Base-by-base conservation (phyloP, 306 rosid species). In the Acacia confusa region DNA sequence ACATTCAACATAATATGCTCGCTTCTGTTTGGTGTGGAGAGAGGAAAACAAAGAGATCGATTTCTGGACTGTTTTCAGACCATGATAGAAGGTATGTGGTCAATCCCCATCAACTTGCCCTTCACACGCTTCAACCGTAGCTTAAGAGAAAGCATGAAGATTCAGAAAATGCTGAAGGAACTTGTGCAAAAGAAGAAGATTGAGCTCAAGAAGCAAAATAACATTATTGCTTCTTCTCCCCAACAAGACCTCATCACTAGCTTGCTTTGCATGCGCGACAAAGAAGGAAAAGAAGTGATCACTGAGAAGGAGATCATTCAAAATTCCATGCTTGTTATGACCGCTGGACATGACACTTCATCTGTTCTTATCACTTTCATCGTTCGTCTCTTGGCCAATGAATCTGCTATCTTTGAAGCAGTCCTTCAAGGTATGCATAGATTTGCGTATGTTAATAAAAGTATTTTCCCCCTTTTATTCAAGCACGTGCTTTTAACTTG, bases 321-420 rank as follows among this genome's bases (percentile, higher is more conserved):
- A 38, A 94, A 92, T 53, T 70, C 60, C 43, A 72, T 70, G 82
- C 73, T 91, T 82, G 86, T 91, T 84, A 90, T 94, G 97, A 83
- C 88, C 32, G 94, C 94, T 20, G 97, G 97, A 77, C 55, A 91
- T 76, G 98, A 94, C 61, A 91, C 98, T 55, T 86, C 94, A 16
- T 32, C 94, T 36, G 71, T 89, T 79, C 85, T 91, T 19, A 50
- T 92, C 34, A 90, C 97, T 65, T 92, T 94, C 74, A 78, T 90
- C 7, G 6, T 94, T 43, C 68, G 85, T 60, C 63, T 85, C 70
- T 76, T 94, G 14, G 88, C 88, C 63, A 91, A 76, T 30, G 88
- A 92, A 68, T 90, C 97, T 5, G 34, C 78, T 78, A 81, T 88
- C 48, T 82, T 58, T 84, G 94, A 84, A 63, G 81, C 83, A 25